Evolutionary conservation across 495 filamentous ascomycete genomes (phyloP), one percentile per base, ranked within the genome.

Genomic region (Trichoderma parareesei): DNA sequence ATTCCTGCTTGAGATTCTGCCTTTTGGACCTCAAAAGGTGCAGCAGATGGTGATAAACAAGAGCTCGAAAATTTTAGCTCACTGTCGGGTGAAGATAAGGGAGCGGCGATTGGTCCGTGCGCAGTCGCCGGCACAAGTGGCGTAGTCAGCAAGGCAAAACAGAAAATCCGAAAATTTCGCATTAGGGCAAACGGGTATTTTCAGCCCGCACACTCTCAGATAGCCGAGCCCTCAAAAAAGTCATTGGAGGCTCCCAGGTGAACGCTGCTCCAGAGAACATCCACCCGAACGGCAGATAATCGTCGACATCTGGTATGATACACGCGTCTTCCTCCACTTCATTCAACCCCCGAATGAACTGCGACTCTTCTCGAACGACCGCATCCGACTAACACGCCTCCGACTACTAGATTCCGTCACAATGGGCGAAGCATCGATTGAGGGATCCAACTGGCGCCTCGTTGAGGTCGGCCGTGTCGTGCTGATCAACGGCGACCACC

Each of bases 381-480:
- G 35, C 67, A 57, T n/a, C 46, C 38, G 48, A 37, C 63, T 65
- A 48, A 65, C 63, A 33, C 27, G 41, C 41, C 61, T 66, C 10
- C 43, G n/a, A 55, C 27, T 27, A 37, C 14, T 37, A 75, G 69
- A 66, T 68, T 44, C 64, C 67, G 71, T 74, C 75, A 79, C 68
- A 73, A 82, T 82, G 79, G 79, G 79, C 70, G 77, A 79, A 73
- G 75, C 76, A 69, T 81, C 87, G 69, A 85, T 94, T 78, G 87
- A 82, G 77, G 82, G 89, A 73, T 86, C 87, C 75, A 79, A 84
- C 72, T 96, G 89, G 90, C 92, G 91, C 78, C 83, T 89, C 74
- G 91, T 99, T 75, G 92, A 99, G 85, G 90, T 97, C 81, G 95
- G 95, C 84, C 92, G 95, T 74, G 83, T 97, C 72, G 88, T 94